Conservation (phyloP, 1,139 yeast species). For the Hansenula lynferdii region DNA sequence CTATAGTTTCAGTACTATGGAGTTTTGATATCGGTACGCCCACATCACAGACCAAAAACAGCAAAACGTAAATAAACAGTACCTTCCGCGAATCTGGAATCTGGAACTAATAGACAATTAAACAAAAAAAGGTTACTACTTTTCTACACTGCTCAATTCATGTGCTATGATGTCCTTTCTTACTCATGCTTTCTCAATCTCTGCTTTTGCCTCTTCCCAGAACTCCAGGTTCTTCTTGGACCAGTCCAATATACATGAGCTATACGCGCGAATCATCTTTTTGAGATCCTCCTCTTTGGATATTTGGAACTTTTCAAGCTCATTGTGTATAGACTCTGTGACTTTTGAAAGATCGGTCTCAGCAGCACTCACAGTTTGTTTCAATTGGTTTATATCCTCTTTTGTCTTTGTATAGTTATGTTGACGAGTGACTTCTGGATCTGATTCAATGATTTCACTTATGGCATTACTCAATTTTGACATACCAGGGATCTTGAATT, state of each 20-base stretch:
- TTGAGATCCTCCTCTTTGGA: conserved; percentile 38
- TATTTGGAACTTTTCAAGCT: conserved; percentile 26
- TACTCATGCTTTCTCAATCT: neutral
- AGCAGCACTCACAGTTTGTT: conserved; percentile 55
- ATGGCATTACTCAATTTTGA: conserved; percentile 57
- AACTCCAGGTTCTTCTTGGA: conserved; percentile 64
- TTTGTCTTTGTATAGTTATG: conserved; percentile 48
- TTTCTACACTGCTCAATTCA: neutral
- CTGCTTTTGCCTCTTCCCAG: conserved; percentile 65
- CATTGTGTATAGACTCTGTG: conserved; percentile 42
- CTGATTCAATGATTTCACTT: conserved; percentile 64
- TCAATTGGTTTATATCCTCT: conserved; percentile 47
- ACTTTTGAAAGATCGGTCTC: conserved; percentile 51
- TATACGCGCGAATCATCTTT: conserved; percentile 46
- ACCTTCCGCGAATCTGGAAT: too few relatives aligned
- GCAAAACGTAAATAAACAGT: too few relatives aligned
- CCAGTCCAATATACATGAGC: conserved; percentile 60
- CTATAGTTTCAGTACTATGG: too few relatives aligned
- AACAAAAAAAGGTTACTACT: too few relatives aligned
- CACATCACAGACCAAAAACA: too few relatives aligned
- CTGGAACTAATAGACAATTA: too few relatives aligned
- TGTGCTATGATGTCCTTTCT: neutral
- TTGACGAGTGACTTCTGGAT: conserved; percentile 62
- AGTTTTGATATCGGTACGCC: too few relatives aligned
- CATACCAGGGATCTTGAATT: conserved; percentile 41